A percentile compares a stretch with the other conserved stretches of the same genome.
Evolutionary conservation across 257 asterid genomes (phyloP).

Genomic region (Leonotis leonurus): DNA sequence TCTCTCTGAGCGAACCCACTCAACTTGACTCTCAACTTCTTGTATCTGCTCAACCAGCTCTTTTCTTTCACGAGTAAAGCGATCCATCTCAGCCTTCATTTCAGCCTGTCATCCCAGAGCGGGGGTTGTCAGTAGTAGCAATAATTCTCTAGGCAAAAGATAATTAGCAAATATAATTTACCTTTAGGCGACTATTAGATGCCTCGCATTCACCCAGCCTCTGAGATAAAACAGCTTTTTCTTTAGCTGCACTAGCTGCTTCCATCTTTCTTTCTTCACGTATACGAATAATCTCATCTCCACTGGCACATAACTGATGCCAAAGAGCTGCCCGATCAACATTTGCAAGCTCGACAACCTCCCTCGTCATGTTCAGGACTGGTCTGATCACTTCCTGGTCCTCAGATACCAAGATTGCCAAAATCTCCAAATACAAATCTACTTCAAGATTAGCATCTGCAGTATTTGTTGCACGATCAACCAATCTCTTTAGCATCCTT

Average conservation of each 20-base stretch:
- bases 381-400: conserved; percentile 77
- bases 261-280: conserved; percentile 80
- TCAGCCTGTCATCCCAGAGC: conserved; percentile 65
- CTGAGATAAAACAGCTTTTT: conserved; percentile 68
- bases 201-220: conserved; percentile 76
- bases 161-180: conserved; percentile 22
- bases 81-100: conserved; percentile 77
- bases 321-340: conserved; percentile 97
- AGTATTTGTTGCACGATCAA: conserved; percentile 69
- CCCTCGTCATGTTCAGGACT: conserved; percentile 83
- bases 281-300: conserved; percentile 68
- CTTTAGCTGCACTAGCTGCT: conserved; percentile 54
- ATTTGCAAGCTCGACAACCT: conserved; percentile 87
- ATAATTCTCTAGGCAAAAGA: conserved; percentile 5
- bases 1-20: conserved; percentile 92
- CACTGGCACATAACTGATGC: conserved; percentile 90
- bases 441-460: conserved; percentile 55
- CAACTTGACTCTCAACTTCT: conserved; percentile 86
- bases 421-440: conserved; percentile 76
- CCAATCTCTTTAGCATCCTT: conserved; percentile 85
- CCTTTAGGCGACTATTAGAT: conserved; percentile 75
- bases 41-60: conserved; percentile 79
- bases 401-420: conserved; percentile 61
- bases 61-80: conserved; percentile 78
- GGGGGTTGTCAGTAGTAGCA: conserved; percentile 6